Percentiles rank a stretch among this genome's conserved stretches.
phyloP scores from a whole-genome alignment of 2,329 filamentous ascomycete genomes.

The Epichloe typhina region DNA sequence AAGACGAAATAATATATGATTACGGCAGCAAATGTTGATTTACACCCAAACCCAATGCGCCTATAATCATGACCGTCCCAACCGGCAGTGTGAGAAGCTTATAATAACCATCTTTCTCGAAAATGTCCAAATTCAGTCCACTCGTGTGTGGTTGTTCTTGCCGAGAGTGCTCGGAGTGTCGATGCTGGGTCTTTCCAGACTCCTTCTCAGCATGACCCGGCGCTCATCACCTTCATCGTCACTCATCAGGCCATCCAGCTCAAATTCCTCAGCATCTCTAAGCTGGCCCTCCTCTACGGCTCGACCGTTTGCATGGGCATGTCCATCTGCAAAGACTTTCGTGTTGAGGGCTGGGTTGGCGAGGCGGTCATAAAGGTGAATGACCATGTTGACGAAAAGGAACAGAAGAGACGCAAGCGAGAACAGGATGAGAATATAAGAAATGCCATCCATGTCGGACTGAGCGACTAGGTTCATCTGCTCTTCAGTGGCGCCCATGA shows the following conservation, averaged over 20 bases:
- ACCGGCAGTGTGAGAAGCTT: background rate
- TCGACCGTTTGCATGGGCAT: slow-evolving; percentile 19
- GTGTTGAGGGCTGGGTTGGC: slow-evolving; percentile 22
- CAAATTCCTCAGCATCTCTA: slow-evolving; percentile 81
- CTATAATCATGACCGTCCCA: background rate
- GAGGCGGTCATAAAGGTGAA: slow-evolving; percentile 65
- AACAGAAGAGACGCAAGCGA: slow-evolving; percentile 84
- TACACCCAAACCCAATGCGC: background rate
- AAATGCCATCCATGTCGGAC: slow-evolving; percentile 72
- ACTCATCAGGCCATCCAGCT: slow-evolving; percentile 79
- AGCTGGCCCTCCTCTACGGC: slow-evolving; percentile 42
- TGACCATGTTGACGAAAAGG: slow-evolving; percentile 77
- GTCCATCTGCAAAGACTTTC: slow-evolving; percentile 26
- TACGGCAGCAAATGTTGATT: background rate
- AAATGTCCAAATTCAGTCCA: slow-evolving; percentile 7
- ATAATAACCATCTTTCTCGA: background rate
- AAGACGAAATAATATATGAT: background rate
- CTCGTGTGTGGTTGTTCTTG: slow-evolving; percentile 18
- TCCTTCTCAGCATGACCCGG: slow-evolving; percentile 23
- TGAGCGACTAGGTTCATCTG: slow-evolving; percentile 71
- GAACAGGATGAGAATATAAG: slow-evolving; percentile 85
- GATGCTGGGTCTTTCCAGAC: slow-evolving; percentile 18
- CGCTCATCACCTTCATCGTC: slow-evolving; percentile 64
- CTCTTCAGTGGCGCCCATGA: slow-evolving; percentile 95
- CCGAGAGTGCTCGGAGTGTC: slow-evolving; percentile 29